A percentile compares a stretch with the other conserved stretches of the same genome.
Conservation (phyloP, 169 alveolate species). For the Theileria sp. region DNA sequence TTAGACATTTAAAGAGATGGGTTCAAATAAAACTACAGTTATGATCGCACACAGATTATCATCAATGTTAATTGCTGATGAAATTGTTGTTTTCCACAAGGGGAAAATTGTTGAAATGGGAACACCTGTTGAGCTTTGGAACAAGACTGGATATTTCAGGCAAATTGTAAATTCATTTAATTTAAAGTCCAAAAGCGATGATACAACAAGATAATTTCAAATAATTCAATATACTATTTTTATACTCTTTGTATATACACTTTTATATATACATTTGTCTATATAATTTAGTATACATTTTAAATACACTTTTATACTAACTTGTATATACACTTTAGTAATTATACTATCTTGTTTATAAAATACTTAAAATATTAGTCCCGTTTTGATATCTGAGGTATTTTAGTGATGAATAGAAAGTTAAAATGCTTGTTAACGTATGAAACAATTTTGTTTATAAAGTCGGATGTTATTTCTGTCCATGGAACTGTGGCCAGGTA, state of each 20-base stretch:
- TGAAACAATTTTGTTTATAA: conserved; percentile 40
- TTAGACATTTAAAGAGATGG: conserved; percentile 56
- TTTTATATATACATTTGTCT: neutral
- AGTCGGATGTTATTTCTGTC: conserved; percentile 57
- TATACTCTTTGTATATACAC: neutral
- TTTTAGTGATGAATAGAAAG: conserved; percentile 55
- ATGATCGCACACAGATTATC: conserved; percentile 90
- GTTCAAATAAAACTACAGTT: conserved; percentile 81
- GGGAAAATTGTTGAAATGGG: conserved; percentile 89
- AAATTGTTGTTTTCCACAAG: conserved; percentile 79
- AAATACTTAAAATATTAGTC: neutral
- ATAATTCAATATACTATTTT: neutral
- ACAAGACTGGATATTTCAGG: conserved; percentile 57
- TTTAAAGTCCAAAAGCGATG: conserved; percentile 62
- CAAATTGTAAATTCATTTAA: conserved; percentile 65
- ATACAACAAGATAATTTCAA: neutral
- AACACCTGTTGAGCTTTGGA: conserved; percentile 74
- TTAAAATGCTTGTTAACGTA: conserved; percentile 46
- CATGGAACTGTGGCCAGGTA: conserved; percentile 63
- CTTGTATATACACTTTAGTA: neutral
- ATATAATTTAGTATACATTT: too few species aligned
- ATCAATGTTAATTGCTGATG: conserved; percentile 80
- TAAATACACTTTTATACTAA: neutral
- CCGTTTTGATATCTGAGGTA: conserved; percentile 26
- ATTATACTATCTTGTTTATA: neutral